Evolutionary conservation across 345 rosid genomes (phyloP).

Genomic region (Euphorbia lathyris): DNA sequence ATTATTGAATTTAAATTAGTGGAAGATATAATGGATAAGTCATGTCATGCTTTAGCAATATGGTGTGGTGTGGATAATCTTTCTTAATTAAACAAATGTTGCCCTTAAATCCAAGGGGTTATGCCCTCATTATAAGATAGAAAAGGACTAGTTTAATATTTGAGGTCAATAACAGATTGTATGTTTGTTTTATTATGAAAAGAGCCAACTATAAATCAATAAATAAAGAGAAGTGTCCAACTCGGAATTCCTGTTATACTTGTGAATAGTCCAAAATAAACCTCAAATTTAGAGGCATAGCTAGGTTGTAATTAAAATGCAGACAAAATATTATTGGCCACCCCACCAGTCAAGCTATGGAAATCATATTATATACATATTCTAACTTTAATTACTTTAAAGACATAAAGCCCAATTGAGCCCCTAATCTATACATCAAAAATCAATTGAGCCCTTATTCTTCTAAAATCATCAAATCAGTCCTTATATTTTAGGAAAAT

Average conservation of each 20-base stretch:
- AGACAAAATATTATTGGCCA: not conserved
- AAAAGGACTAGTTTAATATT: not conserved
- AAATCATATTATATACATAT: not conserved
- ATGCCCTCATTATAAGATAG: not conserved
- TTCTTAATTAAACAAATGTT: not conserved
- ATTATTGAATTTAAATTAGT: slow-evolving; percentile 18
- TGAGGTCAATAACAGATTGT: not conserved
- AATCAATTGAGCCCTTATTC: too few species aligned
- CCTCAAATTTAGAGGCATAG: slow-evolving; percentile 15
- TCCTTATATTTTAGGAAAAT: too few species aligned
- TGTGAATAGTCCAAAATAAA: slow-evolving; percentile 5
- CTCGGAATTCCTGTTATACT: slow-evolving; percentile 11
- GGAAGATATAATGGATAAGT: slow-evolving; percentile 16
- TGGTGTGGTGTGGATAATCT: slow-evolving; percentile 15
- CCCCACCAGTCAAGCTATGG: not conserved
- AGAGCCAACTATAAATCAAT: not conserved
- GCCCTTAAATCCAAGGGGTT: not conserved
- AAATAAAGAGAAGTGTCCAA: slow-evolving; percentile 8
- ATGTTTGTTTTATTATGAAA: not conserved
- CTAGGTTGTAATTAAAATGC: slow-evolving; percentile 8
- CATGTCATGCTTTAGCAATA: slow-evolving; percentile 4
- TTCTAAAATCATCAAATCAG: too few species aligned
- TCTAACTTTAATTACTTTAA: too few species aligned
- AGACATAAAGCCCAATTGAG: too few species aligned
- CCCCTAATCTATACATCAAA: too few species aligned